Percentiles rank a stretch among this genome's conserved stretches.
Conservation (phyloP, 164 flowering plant species). For the Cinnamomum micranthum region DNA sequence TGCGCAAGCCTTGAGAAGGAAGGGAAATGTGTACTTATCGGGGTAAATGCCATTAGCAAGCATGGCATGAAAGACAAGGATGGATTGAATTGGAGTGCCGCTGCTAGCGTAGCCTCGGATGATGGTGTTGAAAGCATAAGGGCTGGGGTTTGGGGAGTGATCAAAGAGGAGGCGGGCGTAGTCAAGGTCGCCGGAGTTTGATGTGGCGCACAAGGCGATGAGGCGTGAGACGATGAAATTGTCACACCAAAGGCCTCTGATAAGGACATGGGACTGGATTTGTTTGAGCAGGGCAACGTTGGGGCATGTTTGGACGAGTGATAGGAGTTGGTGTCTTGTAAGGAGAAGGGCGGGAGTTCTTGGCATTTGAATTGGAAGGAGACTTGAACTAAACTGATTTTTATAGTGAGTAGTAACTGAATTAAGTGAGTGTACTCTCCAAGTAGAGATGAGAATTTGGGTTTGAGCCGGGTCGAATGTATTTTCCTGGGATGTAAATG, state of each 20-base stretch:
- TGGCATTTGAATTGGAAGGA: background rate
- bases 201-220: conserved; percentile 6
- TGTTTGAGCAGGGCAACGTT: conserved; percentile 29
- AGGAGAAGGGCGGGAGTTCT: background rate
- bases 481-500: too few relatives aligned
- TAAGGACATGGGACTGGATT: conserved; percentile 9
- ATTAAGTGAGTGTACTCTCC: too few relatives aligned
- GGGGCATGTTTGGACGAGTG: conserved; percentile 31
- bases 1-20: conserved; percentile 15
- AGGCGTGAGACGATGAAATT: background rate
- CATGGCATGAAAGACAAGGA: conserved; percentile 4
- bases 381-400: too few relatives aligned
- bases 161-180: conserved; percentile 14
- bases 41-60: background rate
- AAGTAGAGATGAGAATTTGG: too few relatives aligned
- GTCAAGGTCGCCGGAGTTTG: conserved; percentile 7
- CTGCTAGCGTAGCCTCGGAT: conserved; percentile 15
- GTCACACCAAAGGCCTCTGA: conserved; percentile 1
- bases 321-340: background rate
- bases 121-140: conserved; percentile 14
- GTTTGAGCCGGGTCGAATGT: too few relatives aligned
- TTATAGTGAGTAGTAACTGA: too few relatives aligned
- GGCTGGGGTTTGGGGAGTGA: conserved; percentile 9
- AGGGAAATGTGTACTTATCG: conserved; percentile 8
- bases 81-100: conserved; percentile 5